These are phyloP conservation scores for Ramaria sp. DNA, from an alignment of 768 basidiomycete genomes.

Conservation along the genomic window DNA sequence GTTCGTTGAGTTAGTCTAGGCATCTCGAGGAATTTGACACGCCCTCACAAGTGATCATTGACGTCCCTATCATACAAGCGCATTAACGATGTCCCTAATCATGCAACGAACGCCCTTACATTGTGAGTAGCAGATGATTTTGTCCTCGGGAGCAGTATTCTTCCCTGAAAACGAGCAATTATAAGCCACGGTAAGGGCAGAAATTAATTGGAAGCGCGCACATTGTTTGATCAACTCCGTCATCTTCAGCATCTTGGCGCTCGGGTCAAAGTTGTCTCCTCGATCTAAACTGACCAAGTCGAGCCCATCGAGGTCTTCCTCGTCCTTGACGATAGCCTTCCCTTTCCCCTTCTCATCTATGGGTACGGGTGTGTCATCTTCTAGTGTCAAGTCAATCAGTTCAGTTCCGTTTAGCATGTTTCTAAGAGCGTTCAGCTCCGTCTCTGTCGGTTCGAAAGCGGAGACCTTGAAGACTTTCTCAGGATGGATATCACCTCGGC, in stretches of 20 bases:
- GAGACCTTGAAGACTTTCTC: slow-evolving; percentile 44
- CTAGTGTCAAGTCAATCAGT: slow-evolving; percentile 14
- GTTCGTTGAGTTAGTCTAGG: background rate
- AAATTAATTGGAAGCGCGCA: background rate
- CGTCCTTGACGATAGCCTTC: slow-evolving; percentile 11
- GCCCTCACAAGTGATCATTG: slow-evolving; percentile 34
- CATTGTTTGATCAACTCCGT: slow-evolving; percentile 47
- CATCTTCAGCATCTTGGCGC: slow-evolving; percentile 56
- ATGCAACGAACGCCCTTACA: slow-evolving; percentile 29
- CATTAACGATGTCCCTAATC: background rate
- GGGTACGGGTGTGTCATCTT: slow-evolving; percentile 16
- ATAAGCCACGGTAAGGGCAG: background rate
- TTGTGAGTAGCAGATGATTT: slow-evolving; percentile 63
- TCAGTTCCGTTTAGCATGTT: background rate
- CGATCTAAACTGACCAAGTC: slow-evolving; percentile 36
- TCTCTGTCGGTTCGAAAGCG: slow-evolving; percentile 60
- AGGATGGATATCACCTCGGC: slow-evolving; percentile 55
- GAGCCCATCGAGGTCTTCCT: slow-evolving; percentile 32
- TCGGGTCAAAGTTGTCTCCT: slow-evolving; percentile 53
- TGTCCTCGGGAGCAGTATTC: slow-evolving; percentile 43
- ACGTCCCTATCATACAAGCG: slow-evolving; percentile 42
- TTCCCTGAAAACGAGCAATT: slow-evolving; percentile 11
- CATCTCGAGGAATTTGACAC: background rate
- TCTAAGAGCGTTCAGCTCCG: slow-evolving; percentile 32
- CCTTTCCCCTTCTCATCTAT: slow-evolving; percentile 16